Percentiles rank a stretch among this genome's conserved stretches.
Evolutionary conservation across 768 basidiomycete genomes (phyloP).

Genomic region (Russula sp.): DNA sequence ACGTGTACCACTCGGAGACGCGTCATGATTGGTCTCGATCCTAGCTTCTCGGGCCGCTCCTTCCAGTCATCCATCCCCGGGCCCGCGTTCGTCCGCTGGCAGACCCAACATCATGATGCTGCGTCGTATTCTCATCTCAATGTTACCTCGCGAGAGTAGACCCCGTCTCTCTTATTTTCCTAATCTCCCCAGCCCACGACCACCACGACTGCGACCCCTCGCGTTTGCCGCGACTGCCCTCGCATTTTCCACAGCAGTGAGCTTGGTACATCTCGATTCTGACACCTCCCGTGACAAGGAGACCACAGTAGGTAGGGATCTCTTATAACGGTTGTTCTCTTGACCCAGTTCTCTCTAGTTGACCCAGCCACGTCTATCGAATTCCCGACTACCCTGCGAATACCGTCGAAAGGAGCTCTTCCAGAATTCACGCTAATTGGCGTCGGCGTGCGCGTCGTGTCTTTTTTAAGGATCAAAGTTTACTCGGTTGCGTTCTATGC

Average conservation of each 20-base stretch:
- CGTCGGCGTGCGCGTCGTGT: slow-evolving; percentile 82
- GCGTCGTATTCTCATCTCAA: slow-evolving; percentile 9
- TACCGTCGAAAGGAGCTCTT: slow-evolving; percentile 57
- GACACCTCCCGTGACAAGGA: slow-evolving; percentile 24
- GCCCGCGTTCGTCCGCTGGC: not conserved
- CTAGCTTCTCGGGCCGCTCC: not conserved
- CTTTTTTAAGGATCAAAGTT: slow-evolving; percentile 81
- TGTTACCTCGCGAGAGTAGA: not conserved
- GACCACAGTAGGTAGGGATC: slow-evolving; percentile 21
- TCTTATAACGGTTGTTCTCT: not conserved
- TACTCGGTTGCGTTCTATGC: slow-evolving; percentile 91
- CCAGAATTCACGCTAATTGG: slow-evolving; percentile 71
- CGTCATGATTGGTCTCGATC: slow-evolving; percentile 2
- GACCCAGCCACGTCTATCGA: slow-evolving; percentile 70
- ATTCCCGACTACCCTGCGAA: slow-evolving; percentile 60
- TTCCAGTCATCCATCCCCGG: not conserved
- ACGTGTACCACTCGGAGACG: not conserved
- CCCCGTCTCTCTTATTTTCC: not conserved
- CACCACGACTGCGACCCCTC: not conserved
- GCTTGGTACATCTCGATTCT: slow-evolving; percentile 43
- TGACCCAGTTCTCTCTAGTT: slow-evolving; percentile 34
- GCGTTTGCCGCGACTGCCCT: slow-evolving; percentile 20
- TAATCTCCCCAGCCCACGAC: not conserved
- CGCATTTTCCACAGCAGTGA: slow-evolving; percentile 33
- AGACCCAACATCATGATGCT: not conserved